These are phyloP conservation scores for Paspalum vaginatum DNA, from an alignment of 176 grass and related monocot genomes.

Conservation along the genomic window DNA sequence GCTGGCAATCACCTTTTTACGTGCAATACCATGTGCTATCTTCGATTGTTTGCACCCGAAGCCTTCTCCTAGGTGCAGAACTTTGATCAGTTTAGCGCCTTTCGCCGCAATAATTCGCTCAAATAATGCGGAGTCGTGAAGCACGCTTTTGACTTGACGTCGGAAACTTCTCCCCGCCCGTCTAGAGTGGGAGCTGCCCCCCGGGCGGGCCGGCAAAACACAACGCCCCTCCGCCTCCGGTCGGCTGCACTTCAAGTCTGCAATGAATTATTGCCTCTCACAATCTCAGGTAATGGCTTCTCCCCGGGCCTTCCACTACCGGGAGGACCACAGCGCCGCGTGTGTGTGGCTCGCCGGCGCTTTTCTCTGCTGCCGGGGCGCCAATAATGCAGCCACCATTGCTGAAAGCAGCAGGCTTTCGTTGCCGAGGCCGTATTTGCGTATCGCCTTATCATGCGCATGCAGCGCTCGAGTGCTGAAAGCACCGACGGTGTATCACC, in stretches of 20 bases:
- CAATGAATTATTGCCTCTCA: conserved; percentile 34
- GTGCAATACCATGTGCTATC: conserved; percentile 15
- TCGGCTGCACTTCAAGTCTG: not conserved
- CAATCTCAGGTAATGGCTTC: conserved; percentile 41
- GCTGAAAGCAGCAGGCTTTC: not conserved
- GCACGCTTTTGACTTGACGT: conserved; percentile 26
- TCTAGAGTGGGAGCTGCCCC: conserved; percentile 22
- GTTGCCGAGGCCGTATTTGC: conserved; percentile 12
- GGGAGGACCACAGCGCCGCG: not conserved
- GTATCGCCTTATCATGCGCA: conserved; percentile 41
- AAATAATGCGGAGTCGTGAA: conserved; percentile 35
- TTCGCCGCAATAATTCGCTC: conserved; percentile 5
- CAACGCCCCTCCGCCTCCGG: not conserved
- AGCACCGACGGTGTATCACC: conserved; percentile 41
- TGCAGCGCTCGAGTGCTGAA: conserved; percentile 29
- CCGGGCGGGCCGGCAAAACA: not conserved
- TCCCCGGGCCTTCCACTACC: conserved; percentile 43
- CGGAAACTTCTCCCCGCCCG: conserved; percentile 17
- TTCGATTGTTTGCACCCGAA: not conserved
- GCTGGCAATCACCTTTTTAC: not conserved
- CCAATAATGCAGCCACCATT: conserved; percentile 50
- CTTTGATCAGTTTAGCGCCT: not conserved
- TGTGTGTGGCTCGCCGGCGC: conserved; percentile 8
- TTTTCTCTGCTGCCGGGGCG: conserved; percentile 5
- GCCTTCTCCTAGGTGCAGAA: not conserved